A percentile compares a stretch with the other conserved stretches of the same genome.
These are phyloP conservation scores for Fusarium sulawesiense DNA, from an alignment of 2,329 filamentous ascomycete genomes.

Conservation along the genomic window DNA sequence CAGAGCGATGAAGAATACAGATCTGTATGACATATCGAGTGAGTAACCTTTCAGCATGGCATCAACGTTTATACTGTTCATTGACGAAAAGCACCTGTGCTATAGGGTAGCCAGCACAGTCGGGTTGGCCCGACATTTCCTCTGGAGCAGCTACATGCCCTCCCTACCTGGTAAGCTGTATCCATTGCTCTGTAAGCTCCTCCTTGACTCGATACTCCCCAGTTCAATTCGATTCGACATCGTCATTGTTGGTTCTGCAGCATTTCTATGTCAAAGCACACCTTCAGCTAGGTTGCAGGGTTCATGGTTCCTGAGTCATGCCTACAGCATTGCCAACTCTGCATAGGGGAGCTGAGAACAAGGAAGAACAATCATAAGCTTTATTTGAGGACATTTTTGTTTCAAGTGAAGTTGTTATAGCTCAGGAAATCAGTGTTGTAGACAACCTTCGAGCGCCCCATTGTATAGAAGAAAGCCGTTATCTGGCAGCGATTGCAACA, in stretches of 20 bases:
- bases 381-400: neutral
- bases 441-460: neutral
- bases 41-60: neutral
- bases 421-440: neutral
- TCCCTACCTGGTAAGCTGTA: neutral
- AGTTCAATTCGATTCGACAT: neutral
- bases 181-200: neutral
- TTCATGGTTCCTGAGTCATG: constrained; percentile 30
- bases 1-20: no score
- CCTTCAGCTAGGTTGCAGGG: constrained; percentile 3
- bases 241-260: neutral
- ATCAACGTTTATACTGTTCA: neutral
- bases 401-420: neutral
- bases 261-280: constrained; percentile 21
- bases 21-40: no score
- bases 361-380: neutral
- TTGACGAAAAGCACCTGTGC: neutral
- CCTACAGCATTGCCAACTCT: neutral
- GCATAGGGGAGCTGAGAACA: neutral
- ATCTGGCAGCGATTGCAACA: neutral
- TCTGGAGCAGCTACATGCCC: neutral
- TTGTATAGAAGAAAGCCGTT: neutral
- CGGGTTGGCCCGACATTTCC: neutral
- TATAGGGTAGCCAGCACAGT: neutral
- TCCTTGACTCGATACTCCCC: neutral